Evolutionary conservation across 371 early-diverging fungal genomes (phyloP), one percentile per base, ranked within the genome.

Genomic region (Encephalitozoon cuniculi): DNA sequence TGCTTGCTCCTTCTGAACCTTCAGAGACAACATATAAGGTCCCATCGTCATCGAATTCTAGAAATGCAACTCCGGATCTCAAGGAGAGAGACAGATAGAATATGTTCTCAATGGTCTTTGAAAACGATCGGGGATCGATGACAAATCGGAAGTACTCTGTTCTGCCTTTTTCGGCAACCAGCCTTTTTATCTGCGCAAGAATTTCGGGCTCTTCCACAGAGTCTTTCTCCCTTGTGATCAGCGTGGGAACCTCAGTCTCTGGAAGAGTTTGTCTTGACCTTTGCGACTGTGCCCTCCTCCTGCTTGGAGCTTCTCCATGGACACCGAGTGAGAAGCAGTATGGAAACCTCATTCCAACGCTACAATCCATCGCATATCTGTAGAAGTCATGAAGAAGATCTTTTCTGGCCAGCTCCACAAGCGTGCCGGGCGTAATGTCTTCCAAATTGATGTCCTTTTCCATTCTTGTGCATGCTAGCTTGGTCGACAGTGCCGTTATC

Each of bases 41-140:
- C n/a, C 30, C 51, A 53, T 70, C 68, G 12, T 59, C 52, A n/a
- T 26, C 18, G 12, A 8, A 46, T 43, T 53, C 51, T 9, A 77
- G 25, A n/a, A 5, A 59, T n/a, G 75, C 72, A 21, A 54, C n/a
- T 64, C 79, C 77, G 23, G 76, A 43, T 72, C 79, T 81, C 8
- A 85, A 43, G 0, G 85, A 80, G 59, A 82, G 69, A 12, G 85
- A 78, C 11, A 81, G 68, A 43, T 81, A 74, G 54, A 85, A 76
- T 52, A 81, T 67, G 68, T 85, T 85, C 39, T 80, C 83, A 11
- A 85, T 67, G 21, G 85, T 85, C 30, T 82, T 85, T 23, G 79
- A 40, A 71, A 74, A 85, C 2, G 78, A 75, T 3, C 75, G 49
- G 4, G 68, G 67, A 68, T 83, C 68, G 1, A 84, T 54, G 25